Conservation (phyloP, 2,329 filamentous ascomycete species). For the Sordariomycetes sp. region DNA sequence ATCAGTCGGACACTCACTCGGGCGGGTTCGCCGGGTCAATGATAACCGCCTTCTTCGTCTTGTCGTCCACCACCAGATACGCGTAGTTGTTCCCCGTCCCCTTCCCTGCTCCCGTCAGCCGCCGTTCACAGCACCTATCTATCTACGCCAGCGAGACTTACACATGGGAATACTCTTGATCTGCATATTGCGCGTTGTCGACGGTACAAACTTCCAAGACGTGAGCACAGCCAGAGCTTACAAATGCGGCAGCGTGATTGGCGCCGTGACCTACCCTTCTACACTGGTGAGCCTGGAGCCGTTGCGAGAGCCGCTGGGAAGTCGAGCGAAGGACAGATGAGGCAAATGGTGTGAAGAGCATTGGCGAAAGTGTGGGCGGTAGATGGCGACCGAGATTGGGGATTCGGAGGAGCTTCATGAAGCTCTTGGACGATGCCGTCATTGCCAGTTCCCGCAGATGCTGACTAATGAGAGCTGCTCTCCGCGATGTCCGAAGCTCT, state of each 20-base stretch:
- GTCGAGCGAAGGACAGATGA: not conserved
- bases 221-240: not conserved
- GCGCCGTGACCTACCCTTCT: not conserved
- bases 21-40: slow-evolving; percentile 72
- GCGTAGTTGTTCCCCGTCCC: slow-evolving; percentile 60
- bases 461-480: not conserved
- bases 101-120: not conserved
- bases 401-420: not conserved
- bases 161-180: slow-evolving; percentile 6
- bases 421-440: not conserved
- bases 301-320: not conserved
- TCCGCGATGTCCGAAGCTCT: not conserved
- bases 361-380: not conserved
- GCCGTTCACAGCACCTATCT: not conserved
- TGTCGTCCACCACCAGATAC: slow-evolving; percentile 70
- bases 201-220: not conserved
- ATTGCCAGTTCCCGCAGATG: not conserved
- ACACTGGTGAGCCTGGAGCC: not conserved
- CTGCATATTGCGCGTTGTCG: slow-evolving; percentile 3
- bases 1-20: slow-evolving; percentile 44
- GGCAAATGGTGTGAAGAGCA: not conserved
- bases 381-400: not conserved
- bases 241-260: not conserved
- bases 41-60: slow-evolving; percentile 66
- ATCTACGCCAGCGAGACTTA: not conserved